A percentile compares a stretch with the other conserved stretches of the same genome.
Conservation (phyloP, 176 grass and related monocot genomes). For the Raddia distichophylla region DNA sequence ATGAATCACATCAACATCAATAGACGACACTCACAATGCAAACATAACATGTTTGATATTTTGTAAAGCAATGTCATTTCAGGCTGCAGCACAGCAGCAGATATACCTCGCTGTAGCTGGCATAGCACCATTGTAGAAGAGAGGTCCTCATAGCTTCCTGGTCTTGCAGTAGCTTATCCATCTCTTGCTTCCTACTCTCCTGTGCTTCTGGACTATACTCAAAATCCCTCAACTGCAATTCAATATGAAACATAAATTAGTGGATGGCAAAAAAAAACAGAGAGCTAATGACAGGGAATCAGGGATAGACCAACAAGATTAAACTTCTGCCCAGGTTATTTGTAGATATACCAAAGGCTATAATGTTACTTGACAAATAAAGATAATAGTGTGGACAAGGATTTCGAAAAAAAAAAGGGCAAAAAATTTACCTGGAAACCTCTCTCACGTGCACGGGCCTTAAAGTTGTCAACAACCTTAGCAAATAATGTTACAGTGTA, state of each 20-base stretch:
- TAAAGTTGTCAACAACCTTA: slow-evolving; percentile 93
- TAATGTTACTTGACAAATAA: not conserved
- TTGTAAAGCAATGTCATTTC: not conserved
- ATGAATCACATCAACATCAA: not conserved
- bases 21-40: not conserved
- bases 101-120: slow-evolving; percentile 93
- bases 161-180: slow-evolving; percentile 86
- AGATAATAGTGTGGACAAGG: not conserved
- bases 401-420: not conserved
- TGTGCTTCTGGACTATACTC: slow-evolving; percentile 90
- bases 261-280: not conserved
- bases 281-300: not conserved
- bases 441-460: slow-evolving; percentile 76
- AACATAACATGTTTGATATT: not conserved
- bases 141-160: slow-evolving; percentile 81
- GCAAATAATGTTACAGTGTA: slow-evolving; percentile 92
- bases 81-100: slow-evolving; percentile 28
- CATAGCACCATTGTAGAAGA: slow-evolving; percentile 95
- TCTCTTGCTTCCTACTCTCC: slow-evolving; percentile 79
- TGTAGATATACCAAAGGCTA: not conserved
- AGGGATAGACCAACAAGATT: not conserved
- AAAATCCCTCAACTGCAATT: slow-evolving; percentile 78
- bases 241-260: slow-evolving; percentile 36
- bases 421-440: slow-evolving; percentile 77
- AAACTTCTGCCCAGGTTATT: not conserved